Evolutionary conservation across 805 yeast genomes (phyloP).

Genomic region (Torulaspora delbrueckii): DNA sequence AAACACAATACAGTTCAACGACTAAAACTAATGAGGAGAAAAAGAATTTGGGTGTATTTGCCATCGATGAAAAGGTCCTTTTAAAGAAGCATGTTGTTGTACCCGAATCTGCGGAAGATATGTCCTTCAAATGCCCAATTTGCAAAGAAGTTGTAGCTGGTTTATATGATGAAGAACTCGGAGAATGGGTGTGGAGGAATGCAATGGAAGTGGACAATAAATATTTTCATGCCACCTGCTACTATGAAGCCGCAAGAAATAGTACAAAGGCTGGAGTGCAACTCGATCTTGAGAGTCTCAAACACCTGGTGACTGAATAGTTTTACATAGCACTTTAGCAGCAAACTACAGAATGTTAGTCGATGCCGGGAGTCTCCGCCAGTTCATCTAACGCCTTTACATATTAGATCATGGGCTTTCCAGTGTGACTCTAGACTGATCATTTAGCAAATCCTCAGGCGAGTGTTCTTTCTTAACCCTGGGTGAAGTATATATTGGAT

Average conservation of each 20-base stretch:
- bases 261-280: conserved; percentile 16
- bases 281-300: conserved; percentile 23
- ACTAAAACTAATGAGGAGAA: conserved; percentile 1
- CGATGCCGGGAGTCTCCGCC: not conserved
- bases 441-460: not conserved
- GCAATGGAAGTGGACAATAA: conserved; percentile 49
- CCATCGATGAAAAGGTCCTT: conserved; percentile 33
- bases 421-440: not conserved
- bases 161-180: conserved; percentile 65
- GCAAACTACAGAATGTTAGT: not conserved
- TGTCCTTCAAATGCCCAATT: conserved; percentile 57
- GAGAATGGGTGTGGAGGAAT: conserved; percentile 80
- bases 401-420: not conserved
- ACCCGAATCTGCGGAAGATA: conserved; percentile 59
- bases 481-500: not conserved
- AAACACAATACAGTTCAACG: conserved; percentile 2
- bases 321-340: not conserved
- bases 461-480: not conserved
- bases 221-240: conserved; percentile 64
- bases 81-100: conserved; percentile 52
- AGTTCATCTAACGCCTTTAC: not conserved
- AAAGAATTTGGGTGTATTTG: conserved; percentile 3
- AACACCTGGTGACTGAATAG: conserved; percentile 17
- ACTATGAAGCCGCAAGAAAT: conserved; percentile 47
- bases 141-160: conserved; percentile 63